These are phyloP conservation scores for Gossypium herbaceum DNA, from an alignment of 345 rosid genomes.

Conservation along the genomic window DNA sequence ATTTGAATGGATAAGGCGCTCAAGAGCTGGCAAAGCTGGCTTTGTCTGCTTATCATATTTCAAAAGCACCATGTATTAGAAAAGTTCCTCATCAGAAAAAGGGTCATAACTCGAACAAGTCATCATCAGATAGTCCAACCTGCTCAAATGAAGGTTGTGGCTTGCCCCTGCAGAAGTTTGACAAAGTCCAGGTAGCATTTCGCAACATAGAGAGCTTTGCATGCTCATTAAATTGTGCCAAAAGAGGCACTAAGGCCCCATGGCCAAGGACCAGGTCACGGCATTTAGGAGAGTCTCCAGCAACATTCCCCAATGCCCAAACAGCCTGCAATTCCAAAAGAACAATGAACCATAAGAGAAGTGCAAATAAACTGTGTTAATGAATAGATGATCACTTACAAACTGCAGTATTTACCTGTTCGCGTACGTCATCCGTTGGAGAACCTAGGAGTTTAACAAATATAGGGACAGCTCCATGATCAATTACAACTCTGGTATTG, in stretches of 20 bases:
- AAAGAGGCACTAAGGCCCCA: constrained; percentile 51
- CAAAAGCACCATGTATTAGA: constrained; percentile 9
- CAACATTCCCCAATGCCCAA: constrained; percentile 79
- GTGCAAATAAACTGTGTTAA: not conserved
- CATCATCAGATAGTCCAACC: constrained; percentile 31
- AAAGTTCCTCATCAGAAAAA: not conserved
- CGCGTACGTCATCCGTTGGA: constrained; percentile 67
- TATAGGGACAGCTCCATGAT: constrained; percentile 66
- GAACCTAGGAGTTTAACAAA: constrained; percentile 62
- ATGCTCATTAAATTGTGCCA: constrained; percentile 65
- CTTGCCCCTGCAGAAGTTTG: constrained; percentile 76
- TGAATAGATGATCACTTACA: not conserved
- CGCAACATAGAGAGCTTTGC: constrained; percentile 68
- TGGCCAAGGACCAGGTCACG: constrained; percentile 61
- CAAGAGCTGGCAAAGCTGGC: constrained; percentile 68
- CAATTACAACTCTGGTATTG: constrained; percentile 64
- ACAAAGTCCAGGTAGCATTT: constrained; percentile 76
- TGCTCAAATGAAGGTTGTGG: constrained; percentile 67
- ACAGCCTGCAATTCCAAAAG: constrained; percentile 47
- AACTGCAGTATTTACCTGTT: constrained; percentile 46
- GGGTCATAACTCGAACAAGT: not conserved
- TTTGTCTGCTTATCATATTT: constrained; percentile 36
- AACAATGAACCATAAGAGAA: not conserved
- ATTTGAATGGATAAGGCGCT: constrained; percentile 56
- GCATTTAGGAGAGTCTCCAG: constrained; percentile 77